phyloP scores from a whole-genome alignment of 2,329 filamentous ascomycete species.

The Fusarium pseudograminearum region DNA sequence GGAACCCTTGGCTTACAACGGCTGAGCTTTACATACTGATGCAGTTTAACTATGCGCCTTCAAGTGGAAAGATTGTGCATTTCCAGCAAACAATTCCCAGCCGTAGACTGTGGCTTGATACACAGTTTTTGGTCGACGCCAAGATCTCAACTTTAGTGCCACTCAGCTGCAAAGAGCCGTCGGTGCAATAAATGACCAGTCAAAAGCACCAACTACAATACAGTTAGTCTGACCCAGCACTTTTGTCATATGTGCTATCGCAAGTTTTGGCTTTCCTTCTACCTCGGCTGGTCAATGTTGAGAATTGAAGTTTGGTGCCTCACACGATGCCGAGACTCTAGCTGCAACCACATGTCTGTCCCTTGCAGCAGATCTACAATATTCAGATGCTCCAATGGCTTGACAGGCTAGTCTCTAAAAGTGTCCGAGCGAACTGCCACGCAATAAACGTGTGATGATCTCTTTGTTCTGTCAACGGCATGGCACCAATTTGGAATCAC shows the following conservation, averaged over 20 bases:
- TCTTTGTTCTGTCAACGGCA: slow-evolving; percentile 18
- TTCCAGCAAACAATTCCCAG: slow-evolving; percentile 20
- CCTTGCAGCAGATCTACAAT: slow-evolving; percentile 22
- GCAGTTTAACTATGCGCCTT: slow-evolving; percentile 29
- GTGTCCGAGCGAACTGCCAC: neutral
- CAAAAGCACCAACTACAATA: neutral
- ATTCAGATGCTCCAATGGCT: neutral
- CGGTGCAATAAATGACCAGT: neutral
- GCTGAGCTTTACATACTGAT: slow-evolving; percentile 36
- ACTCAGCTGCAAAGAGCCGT: neutral
- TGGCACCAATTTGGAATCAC: neutral
- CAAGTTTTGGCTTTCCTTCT: neutral
- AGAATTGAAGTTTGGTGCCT: neutral
- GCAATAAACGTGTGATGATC: neutral
- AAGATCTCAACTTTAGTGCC: slow-evolving; percentile 2
- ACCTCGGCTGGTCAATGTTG: neutral
- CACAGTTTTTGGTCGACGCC: neutral
- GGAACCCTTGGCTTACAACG: slow-evolving; percentile 24
- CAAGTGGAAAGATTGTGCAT: slow-evolving; percentile 2
- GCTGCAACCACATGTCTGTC: neutral
- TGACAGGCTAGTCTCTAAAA: neutral
- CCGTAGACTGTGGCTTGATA: slow-evolving; percentile 18
- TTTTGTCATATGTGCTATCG: neutral
- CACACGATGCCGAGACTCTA: slow-evolving; percentile 1
- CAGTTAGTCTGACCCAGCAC: neutral